Percentiles rank a stretch among this genome's conserved stretches.
Conservation (phyloP, 805 yeast species). For the Candida ascalaphidarum region DNA sequence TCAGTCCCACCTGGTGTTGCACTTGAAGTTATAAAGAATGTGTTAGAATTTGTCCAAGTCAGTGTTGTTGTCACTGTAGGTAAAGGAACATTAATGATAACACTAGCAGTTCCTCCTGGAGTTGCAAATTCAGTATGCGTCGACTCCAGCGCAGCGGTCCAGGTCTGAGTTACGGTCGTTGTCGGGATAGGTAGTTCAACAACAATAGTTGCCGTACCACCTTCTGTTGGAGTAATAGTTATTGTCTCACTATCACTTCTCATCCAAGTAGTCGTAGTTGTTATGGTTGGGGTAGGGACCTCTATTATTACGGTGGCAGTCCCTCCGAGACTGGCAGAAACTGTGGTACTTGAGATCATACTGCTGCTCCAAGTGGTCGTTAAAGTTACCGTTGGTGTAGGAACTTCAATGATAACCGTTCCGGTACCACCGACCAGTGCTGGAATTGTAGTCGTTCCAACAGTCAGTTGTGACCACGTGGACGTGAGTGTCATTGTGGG, state of each 20-base stretch:
- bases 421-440: constrained; percentile 2
- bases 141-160: constrained; percentile 3
- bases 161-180: constrained; percentile 1
- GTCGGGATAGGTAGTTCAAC: constrained; percentile 5
- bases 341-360: neutral
- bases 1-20: constrained; percentile 2
- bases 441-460: constrained; percentile 3
- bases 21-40: constrained; percentile 2
- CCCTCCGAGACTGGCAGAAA: neutral
- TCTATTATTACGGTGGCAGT: neutral
- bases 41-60: constrained; percentile 5
- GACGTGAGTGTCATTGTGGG: constrained; percentile 5
- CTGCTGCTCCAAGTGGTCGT: constrained; percentile 4
- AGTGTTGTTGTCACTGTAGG: constrained; percentile 4
- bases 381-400: constrained; percentile 7
- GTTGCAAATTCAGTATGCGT: constrained; percentile 1
- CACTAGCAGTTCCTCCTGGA: constrained; percentile 1
- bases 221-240: constrained; percentile 1
- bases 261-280: constrained; percentile 2
- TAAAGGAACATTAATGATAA: constrained; percentile 3
- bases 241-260: constrained; percentile 6
- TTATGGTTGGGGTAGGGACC: neutral
- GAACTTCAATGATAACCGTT: constrained; percentile 8
- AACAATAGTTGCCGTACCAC: constrained; percentile 4
- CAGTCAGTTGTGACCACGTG: constrained; percentile 4